These are phyloP conservation scores for Scolecobasidium constrictum DNA, from an alignment of 2,329 filamentous ascomycete species.

Conservation along the genomic window DNA sequence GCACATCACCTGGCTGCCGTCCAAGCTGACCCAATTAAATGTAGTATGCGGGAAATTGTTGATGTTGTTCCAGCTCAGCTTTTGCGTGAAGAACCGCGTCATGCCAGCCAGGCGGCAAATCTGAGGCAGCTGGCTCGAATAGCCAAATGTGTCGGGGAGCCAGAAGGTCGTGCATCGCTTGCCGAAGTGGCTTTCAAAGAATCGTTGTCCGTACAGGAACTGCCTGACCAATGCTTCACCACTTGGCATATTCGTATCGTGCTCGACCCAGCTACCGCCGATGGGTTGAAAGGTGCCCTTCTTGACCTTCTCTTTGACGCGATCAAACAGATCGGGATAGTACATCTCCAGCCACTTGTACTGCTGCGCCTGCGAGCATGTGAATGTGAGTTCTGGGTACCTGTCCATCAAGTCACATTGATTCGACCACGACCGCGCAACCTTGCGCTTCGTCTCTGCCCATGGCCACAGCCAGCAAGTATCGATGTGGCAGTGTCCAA, in stretches of 20 bases:
- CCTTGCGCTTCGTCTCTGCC: conserved; percentile 94
- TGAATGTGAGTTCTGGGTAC: conserved; percentile 88
- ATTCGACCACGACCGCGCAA: conserved; percentile 90
- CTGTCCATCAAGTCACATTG: conserved; percentile 92
- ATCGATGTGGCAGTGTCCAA: conserved; percentile 96
- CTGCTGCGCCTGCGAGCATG: conserved; percentile 89
- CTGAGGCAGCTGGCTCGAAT: conserved; percentile 89
- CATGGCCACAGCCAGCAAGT: conserved; percentile 98
- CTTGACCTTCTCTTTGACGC: conserved; percentile 84
- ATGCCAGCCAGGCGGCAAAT: conserved; percentile 90
- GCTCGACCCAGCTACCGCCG: conserved; percentile 96
- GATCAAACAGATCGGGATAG: conserved; percentile 80
- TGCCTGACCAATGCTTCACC: conserved; percentile 90
- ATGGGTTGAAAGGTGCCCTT: conserved; percentile 89
- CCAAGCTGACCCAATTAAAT: conserved; percentile 95
- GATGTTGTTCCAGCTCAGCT: conserved; percentile 99
- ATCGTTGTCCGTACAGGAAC: conserved; percentile 90
- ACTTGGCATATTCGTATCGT: conserved; percentile 94
- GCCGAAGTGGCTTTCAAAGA: conserved; percentile 89
- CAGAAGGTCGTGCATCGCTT: conserved; percentile 85
- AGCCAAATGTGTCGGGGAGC: conserved; percentile 97
- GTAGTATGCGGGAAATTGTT: conserved; percentile 98
- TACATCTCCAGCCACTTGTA: conserved; percentile 92
- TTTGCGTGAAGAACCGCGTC: conserved; percentile 94
- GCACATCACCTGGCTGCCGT: conserved; percentile 92